Percentiles rank a stretch among this genome's conserved stretches.
Conservation (phyloP, 331 rosid genomes). For the Phaseolus coccineus region DNA sequence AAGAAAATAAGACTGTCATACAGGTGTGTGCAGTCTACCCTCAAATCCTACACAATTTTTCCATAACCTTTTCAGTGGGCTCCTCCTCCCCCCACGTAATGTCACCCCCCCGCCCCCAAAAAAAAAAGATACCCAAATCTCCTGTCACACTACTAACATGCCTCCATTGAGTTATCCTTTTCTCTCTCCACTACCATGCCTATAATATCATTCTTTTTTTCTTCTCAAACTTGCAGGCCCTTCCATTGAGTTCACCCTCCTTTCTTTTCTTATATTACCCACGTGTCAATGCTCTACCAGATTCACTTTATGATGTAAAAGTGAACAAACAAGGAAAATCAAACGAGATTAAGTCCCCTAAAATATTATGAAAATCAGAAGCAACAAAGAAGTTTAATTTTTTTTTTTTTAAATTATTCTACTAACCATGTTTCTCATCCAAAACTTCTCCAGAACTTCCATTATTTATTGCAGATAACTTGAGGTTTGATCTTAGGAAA, state of each 20-base stretch:
- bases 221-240: background rate
- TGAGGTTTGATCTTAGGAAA: conserved; percentile 85
- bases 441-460: conserved; percentile 54
- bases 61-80: background rate
- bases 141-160: background rate
- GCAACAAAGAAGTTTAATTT: background rate
- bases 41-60: background rate
- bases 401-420: conserved; percentile 33
- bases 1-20: background rate
- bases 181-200: background rate
- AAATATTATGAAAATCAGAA: conserved; percentile 28
- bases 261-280: background rate
- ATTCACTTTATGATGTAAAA: conserved; percentile 13
- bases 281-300: background rate
- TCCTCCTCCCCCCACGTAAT: background rate
- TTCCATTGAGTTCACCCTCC: background rate
- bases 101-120: background rate
- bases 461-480: conserved; percentile 48
- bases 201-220: background rate
- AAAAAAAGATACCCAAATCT: background rate
- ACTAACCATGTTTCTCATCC: conserved; percentile 66
- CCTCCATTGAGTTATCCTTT: background rate
- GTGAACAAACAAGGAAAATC: conserved; percentile 23
- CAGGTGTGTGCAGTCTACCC: background rate
- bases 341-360: conserved; percentile 3